Evolutionary conservation across 208 protist genomes (phyloP), one percentile per base, ranked within the genome.

Genomic region (Crithidia mellificae): DNA sequence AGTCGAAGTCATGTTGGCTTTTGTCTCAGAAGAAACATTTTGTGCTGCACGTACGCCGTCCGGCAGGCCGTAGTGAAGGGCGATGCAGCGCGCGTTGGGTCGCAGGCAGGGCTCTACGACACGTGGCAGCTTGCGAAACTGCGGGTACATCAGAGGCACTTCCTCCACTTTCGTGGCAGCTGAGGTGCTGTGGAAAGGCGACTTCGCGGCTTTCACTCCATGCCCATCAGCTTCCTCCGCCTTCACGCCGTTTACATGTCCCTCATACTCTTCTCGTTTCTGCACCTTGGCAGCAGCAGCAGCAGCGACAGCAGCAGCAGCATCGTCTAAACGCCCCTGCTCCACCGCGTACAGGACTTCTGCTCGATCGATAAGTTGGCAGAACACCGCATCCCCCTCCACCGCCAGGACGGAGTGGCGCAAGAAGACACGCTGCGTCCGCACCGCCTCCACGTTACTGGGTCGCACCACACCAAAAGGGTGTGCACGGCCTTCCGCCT

Each of bases 361-460:
- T 27, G 85, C 78, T 30, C 81, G 75, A 27, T 72, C 68, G 20
- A 90, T 82, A 46, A 95, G 57, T 51, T 80, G 76, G 32, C 64
- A 62, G 73, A 95, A 95, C n/a, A 87, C 71, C 0, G 78, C 84
- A 46, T 95, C 89, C 15, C 89, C 89, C 52, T 95, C 89, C n/a
- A 95, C 87, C 24, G 89, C 84, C 12, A 95, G 63, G 24, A 92
- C 84, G 27, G 86, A 85, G 65, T 95, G 89, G 11, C 86, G 84
- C 32, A 84, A 59, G 68, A 92, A 88, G 15, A 58, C 36, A 5
- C 81, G 72, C 27, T 68, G 68, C 24, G 78, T 71, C 12, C 68
- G 68, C 58, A 91, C 78, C 5, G 68, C 44, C 8, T 74, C 56
- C 22, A 44, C 39, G 15, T 51, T 47, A 30, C 25, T 29, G 2